These are phyloP conservation scores for Gaeumannomyces tritici DNA, from an alignment of 2,329 filamentous ascomycete genomes.

Conservation along the genomic window DNA sequence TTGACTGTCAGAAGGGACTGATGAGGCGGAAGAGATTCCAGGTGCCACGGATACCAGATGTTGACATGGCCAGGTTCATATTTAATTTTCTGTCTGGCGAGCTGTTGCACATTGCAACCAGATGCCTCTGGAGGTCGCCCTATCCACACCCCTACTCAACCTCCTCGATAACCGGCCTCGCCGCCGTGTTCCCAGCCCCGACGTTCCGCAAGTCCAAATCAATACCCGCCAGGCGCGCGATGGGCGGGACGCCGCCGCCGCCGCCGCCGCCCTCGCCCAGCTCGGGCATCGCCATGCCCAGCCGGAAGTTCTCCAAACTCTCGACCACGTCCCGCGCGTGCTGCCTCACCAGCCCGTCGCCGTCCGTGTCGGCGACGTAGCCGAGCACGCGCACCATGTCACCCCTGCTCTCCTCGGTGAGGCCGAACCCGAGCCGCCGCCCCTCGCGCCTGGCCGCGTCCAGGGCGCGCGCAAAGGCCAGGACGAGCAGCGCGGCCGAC, in stretches of 20 bases:
- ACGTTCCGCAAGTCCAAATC: slow-evolving; percentile 21
- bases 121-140: too few species aligned
- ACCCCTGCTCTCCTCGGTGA: slow-evolving; percentile 43
- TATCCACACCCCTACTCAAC: slow-evolving; percentile 34
- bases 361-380: slow-evolving; percentile 58
- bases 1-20: too few species aligned
- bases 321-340: slow-evolving; percentile 60
- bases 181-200: slow-evolving; percentile 3
- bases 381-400: slow-evolving; percentile 53
- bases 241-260: slow-evolving; percentile 3
- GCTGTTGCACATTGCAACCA: too few species aligned
- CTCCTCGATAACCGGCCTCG: slow-evolving; percentile 45
- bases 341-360: slow-evolving; percentile 56
- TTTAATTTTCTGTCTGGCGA: too few species aligned
- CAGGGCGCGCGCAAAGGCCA: slow-evolving; percentile 52
- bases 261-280: neutral
- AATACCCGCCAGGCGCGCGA: slow-evolving; percentile 31
- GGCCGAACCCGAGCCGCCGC: slow-evolving; percentile 39
- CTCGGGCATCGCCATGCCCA: slow-evolving; percentile 20
- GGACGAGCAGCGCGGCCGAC: slow-evolving; percentile 53
- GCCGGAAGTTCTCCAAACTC: slow-evolving; percentile 52
- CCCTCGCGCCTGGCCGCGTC: slow-evolving; percentile 39
- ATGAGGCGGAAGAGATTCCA: too few species aligned
- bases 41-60: too few species aligned
- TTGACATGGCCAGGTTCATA: too few species aligned